These are phyloP conservation scores for Colletotrichum incanum DNA, from an alignment of 2,329 filamentous ascomycete genomes.

Conservation along the genomic window DNA sequence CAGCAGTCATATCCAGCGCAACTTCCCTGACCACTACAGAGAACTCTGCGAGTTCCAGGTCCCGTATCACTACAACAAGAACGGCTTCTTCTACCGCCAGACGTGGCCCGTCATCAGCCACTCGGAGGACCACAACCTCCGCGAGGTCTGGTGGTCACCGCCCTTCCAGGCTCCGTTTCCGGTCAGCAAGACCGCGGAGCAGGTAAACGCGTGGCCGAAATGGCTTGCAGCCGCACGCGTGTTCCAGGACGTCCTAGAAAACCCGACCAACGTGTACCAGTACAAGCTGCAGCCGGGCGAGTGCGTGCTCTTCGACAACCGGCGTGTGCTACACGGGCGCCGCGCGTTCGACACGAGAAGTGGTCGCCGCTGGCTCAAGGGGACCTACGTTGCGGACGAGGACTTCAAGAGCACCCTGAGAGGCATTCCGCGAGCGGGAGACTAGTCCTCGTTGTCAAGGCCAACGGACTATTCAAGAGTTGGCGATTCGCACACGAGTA, in stretches of 20 bases:
- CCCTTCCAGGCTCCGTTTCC: conserved; percentile 80
- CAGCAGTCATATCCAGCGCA: conserved; percentile 58
- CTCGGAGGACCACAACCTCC: conserved; percentile 44
- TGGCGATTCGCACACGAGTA: neutral
- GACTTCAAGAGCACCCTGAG: conserved; percentile 57
- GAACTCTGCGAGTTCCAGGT: conserved; percentile 62
- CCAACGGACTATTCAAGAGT: neutral
- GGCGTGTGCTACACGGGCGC: conserved; percentile 87
- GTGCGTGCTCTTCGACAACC: conserved; percentile 94
- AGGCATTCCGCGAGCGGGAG: conserved; percentile 1
- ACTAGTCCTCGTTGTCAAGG: neutral
- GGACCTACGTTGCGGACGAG: conserved; percentile 80
- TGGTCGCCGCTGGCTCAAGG: conserved; percentile 86
- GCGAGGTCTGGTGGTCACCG: conserved; percentile 75
- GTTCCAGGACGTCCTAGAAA: conserved; percentile 75
- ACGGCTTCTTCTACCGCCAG: conserved; percentile 74
- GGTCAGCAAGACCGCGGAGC: conserved; percentile 41
- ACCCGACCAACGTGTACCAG: conserved; percentile 74
- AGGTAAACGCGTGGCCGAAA: neutral
- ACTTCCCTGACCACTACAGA: conserved; percentile 47
- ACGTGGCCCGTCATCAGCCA: conserved; percentile 64
- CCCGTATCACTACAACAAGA: conserved; percentile 79
- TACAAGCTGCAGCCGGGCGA: conserved; percentile 84
- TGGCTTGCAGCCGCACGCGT: conserved; percentile 66
- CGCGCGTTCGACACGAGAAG: conserved; percentile 78